These are phyloP conservation scores for Exophiala spinifera DNA, from an alignment of 2,329 filamentous ascomycete species.

Conservation along the genomic window DNA sequence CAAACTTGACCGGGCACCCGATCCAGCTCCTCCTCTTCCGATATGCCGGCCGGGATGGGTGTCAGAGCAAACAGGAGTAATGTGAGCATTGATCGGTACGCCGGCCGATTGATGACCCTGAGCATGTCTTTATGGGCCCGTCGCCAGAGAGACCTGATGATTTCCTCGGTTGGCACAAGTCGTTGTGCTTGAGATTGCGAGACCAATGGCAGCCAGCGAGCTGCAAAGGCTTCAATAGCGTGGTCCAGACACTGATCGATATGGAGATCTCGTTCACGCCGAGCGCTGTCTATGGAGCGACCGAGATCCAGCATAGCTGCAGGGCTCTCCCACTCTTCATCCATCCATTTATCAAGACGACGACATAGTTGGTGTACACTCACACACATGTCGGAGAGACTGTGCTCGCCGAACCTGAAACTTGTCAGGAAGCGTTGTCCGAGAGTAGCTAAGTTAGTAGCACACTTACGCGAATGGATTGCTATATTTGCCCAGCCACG, in stretches of 20 bases:
- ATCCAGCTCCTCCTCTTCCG: constrained; percentile 42
- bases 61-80: constrained; percentile 42
- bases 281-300: constrained; percentile 18
- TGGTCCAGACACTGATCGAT: constrained; percentile 30
- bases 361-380: constrained; percentile 24
- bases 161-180: constrained; percentile 19
- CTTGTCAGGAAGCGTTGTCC: not conserved
- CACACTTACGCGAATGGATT: constrained; percentile 42
- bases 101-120: constrained; percentile 42
- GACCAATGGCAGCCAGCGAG: constrained; percentile 31
- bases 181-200: not conserved
- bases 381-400: constrained; percentile 11
- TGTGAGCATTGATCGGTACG: constrained; percentile 42
- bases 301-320: not conserved
- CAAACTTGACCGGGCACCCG: constrained; percentile 42
- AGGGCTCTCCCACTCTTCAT: constrained; percentile 23
- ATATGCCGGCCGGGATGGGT: constrained; percentile 40
- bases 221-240: constrained; percentile 32
- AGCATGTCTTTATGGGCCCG: constrained; percentile 40
- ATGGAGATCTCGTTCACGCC: constrained; percentile 20
- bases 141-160: constrained; percentile 35
- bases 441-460: too few relatives aligned
- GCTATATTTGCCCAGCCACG: constrained; percentile 43
- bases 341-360: constrained; percentile 34
- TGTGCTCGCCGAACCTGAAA: constrained; percentile 16